These are phyloP conservation scores for Penicillium aurantiogriseum DNA, from an alignment of 2,329 filamentous ascomycete species.

Conservation along the genomic window DNA sequence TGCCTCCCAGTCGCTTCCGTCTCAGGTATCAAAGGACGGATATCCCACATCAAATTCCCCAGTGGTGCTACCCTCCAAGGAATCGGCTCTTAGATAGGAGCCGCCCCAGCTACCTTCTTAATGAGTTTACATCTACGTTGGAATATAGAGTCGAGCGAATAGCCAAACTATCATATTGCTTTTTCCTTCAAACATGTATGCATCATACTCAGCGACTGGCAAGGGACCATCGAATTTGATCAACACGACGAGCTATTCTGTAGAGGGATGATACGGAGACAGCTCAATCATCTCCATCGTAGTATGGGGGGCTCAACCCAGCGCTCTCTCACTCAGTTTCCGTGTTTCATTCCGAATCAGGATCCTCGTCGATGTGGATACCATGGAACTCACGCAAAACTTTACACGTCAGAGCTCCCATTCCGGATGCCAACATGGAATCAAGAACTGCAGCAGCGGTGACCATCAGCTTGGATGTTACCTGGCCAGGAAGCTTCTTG, in stretches of 20 bases:
- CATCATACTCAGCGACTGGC: background rate
- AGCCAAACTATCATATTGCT: background rate
- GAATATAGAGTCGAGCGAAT: background rate
- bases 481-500: background rate
- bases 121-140: too few species aligned
- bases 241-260: too few species aligned
- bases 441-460: background rate
- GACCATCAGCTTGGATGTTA: background rate
- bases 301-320: background rate
- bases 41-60: too few species aligned
- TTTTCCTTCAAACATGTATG: background rate
- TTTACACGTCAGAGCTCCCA: background rate
- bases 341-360: background rate
- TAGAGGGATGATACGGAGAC: too few species aligned
- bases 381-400: background rate
- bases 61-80: too few species aligned
- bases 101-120: too few species aligned
- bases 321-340: background rate
- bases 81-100: too few species aligned
- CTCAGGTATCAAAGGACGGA: too few species aligned
- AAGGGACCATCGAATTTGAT: background rate
- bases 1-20: too few species aligned
- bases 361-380: background rate
- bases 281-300: background rate
- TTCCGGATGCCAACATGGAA: background rate